Percentiles rank a stretch among this genome's conserved stretches.
Evolutionary conservation across 2,329 filamentous ascomycete species (phyloP).

Genomic region (Xylogone sp.): DNA sequence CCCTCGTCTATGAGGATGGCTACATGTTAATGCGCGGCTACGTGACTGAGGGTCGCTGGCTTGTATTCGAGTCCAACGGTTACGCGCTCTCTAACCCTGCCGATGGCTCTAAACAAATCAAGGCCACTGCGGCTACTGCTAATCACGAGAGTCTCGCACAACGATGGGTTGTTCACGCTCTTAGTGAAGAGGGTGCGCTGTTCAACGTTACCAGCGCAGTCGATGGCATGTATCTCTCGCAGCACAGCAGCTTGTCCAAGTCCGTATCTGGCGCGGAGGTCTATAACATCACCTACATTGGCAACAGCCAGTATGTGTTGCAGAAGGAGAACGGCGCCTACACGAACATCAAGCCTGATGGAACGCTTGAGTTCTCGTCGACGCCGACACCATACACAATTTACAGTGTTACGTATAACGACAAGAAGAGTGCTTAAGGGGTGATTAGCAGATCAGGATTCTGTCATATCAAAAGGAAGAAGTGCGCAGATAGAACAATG

Average conservation of each 20-base stretch:
- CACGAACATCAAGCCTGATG: constrained; percentile 15
- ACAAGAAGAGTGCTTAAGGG: background rate
- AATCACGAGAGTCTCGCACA: constrained; percentile 39
- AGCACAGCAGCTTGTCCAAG: constrained; percentile 13
- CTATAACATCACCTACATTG: constrained; percentile 21
- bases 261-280: constrained; percentile 17
- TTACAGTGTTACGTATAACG: constrained; percentile 22
- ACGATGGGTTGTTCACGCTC: constrained; percentile 45
- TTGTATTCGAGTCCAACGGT: constrained; percentile 43
- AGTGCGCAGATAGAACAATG: too few relatives aligned
- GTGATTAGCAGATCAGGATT: too few relatives aligned
- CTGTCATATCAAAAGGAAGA: too few relatives aligned
- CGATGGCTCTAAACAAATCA: constrained; percentile 14
- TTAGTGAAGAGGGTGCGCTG: constrained; percentile 11
- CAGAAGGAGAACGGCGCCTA: constrained; percentile 23
- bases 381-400: constrained; percentile 15
- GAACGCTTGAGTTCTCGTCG: constrained; percentile 11
- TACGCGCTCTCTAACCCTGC: constrained; percentile 34
- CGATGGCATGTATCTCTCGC: constrained; percentile 32
- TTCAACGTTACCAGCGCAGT: constrained; percentile 36
- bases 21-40: constrained; percentile 47
- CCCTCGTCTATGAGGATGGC: constrained; percentile 42
- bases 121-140: constrained; percentile 20
- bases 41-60: constrained; percentile 50
- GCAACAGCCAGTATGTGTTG: constrained; percentile 19